These are phyloP conservation scores for Juncus effusus DNA, from an alignment of 176 grass and related monocot species.

Conservation along the genomic window DNA sequence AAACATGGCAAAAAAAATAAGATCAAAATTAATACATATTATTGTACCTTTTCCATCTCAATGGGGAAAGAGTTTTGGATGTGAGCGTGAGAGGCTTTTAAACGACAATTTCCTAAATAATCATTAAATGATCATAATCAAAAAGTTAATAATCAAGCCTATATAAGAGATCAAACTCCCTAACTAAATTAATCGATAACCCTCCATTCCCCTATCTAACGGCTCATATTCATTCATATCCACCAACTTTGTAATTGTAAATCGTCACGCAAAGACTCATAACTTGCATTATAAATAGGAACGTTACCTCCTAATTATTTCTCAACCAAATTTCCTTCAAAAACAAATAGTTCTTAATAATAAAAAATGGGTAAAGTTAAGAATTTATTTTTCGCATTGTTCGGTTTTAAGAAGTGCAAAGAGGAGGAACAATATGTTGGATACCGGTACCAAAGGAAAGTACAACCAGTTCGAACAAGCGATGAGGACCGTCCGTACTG, in stretches of 20 bases:
- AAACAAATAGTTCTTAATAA: neutral
- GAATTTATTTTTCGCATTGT: slow-evolving; percentile 9
- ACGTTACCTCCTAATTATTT: neutral
- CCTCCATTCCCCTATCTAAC: neutral
- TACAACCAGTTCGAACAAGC: neutral
- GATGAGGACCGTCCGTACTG: slow-evolving; percentile 10
- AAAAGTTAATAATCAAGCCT: no score
- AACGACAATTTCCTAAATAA: no score
- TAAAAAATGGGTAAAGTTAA: slow-evolving; percentile 10
- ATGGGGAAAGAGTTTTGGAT: no score
- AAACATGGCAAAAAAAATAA: no score
- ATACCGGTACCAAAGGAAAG: slow-evolving; percentile 3
- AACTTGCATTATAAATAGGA: slow-evolving; percentile 10
- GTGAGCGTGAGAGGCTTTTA: no score
- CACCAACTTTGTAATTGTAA: slow-evolving; percentile 2
- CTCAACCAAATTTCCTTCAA: neutral
- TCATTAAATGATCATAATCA: no score
- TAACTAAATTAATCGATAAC: slow-evolving; percentile 22
- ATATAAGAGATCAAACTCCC: neutral
- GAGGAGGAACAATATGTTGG: neutral
- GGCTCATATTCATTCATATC: neutral
- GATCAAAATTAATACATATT: no score
- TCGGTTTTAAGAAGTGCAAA: slow-evolving; percentile 4
- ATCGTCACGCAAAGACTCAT: neutral
- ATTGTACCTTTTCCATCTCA: no score